These are phyloP conservation scores for Torulaspora microellipsoides DNA, from an alignment of 805 yeast species.

Conservation along the genomic window DNA sequence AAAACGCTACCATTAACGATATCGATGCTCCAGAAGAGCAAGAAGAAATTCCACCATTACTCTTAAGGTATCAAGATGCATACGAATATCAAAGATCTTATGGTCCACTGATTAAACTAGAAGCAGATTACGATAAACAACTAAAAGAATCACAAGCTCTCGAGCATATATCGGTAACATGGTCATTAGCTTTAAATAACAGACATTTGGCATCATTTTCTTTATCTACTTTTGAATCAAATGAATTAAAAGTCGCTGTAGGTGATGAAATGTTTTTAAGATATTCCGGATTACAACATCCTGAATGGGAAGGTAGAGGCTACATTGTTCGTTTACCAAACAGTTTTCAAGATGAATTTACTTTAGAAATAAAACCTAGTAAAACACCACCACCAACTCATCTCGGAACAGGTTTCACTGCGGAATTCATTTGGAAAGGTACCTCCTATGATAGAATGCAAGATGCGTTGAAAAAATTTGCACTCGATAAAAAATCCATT, in stretches of 20 bases:
- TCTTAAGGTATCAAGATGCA: conserved; percentile 76
- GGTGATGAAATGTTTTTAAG: conserved; percentile 79
- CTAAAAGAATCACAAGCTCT: conserved; percentile 73
- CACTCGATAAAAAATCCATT: conserved; percentile 61
- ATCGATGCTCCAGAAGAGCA: conserved; percentile 46
- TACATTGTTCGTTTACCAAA: conserved; percentile 68
- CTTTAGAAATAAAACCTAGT: conserved; percentile 56
- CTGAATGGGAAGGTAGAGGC: conserved; percentile 72
- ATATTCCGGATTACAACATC: conserved; percentile 52
- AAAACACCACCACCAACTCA: conserved; percentile 48
- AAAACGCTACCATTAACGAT: conserved; percentile 68
- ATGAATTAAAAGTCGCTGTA: conserved; percentile 64
- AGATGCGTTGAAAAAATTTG: conserved; percentile 65
- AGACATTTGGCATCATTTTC: conserved; percentile 65
- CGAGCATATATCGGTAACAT: conserved; percentile 63
- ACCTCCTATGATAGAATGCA: conserved; percentile 82
- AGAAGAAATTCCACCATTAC: conserved; percentile 65
- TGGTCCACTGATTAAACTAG: conserved; percentile 77
- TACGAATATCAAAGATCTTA: conserved; percentile 79
- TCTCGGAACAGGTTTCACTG: conserved; percentile 62
- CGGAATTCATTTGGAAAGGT: conserved; percentile 88
- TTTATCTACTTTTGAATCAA: conserved; percentile 60
- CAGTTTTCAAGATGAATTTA: conserved; percentile 59
- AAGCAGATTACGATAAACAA: conserved; percentile 73
- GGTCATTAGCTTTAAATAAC: conserved; percentile 67